A percentile compares a stretch with the other conserved stretches of the same genome.
Conservation (phyloP, 2,329 filamentous ascomycete species). For the Penicillium sp. region DNA sequence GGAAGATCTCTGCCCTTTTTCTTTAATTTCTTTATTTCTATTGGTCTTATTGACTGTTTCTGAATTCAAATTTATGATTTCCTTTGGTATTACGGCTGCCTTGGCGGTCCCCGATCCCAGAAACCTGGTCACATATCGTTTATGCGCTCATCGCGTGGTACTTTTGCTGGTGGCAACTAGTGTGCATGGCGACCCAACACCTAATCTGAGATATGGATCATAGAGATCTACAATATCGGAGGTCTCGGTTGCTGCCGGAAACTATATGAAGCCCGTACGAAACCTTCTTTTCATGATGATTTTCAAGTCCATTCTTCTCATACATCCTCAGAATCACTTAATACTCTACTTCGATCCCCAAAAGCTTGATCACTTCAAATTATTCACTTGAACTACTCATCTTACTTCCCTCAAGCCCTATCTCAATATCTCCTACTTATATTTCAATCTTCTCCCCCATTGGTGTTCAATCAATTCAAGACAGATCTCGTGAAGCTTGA, state of each 20-base stretch:
- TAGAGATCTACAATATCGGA: slow-evolving; percentile 3
- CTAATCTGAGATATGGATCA: slow-evolving; percentile 10
- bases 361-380: not conserved
- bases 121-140: slow-evolving; percentile 16
- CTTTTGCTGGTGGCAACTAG: slow-evolving; percentile 23
- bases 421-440: not conserved
- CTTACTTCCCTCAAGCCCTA: not conserved
- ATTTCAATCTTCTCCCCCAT: not conserved
- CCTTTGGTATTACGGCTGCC: slow-evolving; percentile 10
- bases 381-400: not conserved
- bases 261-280: slow-evolving; percentile 23
- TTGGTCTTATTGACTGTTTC: not conserved
- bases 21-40: not conserved
- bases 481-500: not conserved
- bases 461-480: not conserved
- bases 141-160: slow-evolving; percentile 16
- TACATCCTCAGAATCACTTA: not conserved
- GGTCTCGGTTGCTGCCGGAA: slow-evolving; percentile 8
- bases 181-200: slow-evolving; percentile 2
- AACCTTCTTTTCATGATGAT: slow-evolving; percentile 1
- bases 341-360: not conserved
- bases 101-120: slow-evolving; percentile 10
- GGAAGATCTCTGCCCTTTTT: slow-evolving; percentile 12
- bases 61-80: slow-evolving; percentile 1
- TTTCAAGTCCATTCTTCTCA: slow-evolving; percentile 1